Percentiles rank a stretch among this genome's conserved stretches.
phyloP scores from a whole-genome alignment of 805 yeast genomes.

The Kazachstania bromeliacearum region DNA sequence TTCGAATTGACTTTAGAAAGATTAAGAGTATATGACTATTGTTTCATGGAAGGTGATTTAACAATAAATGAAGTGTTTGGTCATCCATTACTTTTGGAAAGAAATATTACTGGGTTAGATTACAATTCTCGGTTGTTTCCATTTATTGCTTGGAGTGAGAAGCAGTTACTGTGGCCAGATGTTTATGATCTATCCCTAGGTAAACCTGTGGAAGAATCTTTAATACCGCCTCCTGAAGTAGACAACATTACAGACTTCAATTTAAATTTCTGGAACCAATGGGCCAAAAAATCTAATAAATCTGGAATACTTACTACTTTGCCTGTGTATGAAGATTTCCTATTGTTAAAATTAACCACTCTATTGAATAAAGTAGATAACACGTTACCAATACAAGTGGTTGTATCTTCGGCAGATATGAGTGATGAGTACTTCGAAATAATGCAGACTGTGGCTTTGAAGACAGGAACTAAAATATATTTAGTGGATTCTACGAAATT shows the following conservation, averaged over 20 bases:
- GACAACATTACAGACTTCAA: too few species aligned
- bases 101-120: constrained; percentile 7
- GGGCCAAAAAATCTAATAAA: constrained; percentile 16
- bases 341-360: constrained; percentile 16
- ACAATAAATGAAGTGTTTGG: too few species aligned
- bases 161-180: constrained; percentile 16
- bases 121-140: constrained; percentile 22
- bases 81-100: too few species aligned
- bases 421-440: constrained; percentile 10
- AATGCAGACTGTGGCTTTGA: constrained; percentile 6
- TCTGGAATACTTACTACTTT: constrained; percentile 27
- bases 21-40: constrained; percentile 22
- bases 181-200: constrained; percentile 4
- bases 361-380: constrained; percentile 19
- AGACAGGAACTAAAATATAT: constrained; percentile 15
- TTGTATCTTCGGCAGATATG: constrained; percentile 20
- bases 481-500: constrained; percentile 17
- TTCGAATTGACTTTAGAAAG: constrained; percentile 12
- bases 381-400: constrained; percentile 23
- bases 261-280: constrained; percentile 19
- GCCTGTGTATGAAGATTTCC: constrained; percentile 9
- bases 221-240: not conserved
- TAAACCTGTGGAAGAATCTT: constrained; percentile 1
- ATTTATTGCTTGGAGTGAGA: constrained; percentile 10
- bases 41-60: too few species aligned